Conservation (phyloP, 2,329 filamentous ascomycete species). For the Fusarium xyrophilum region DNA sequence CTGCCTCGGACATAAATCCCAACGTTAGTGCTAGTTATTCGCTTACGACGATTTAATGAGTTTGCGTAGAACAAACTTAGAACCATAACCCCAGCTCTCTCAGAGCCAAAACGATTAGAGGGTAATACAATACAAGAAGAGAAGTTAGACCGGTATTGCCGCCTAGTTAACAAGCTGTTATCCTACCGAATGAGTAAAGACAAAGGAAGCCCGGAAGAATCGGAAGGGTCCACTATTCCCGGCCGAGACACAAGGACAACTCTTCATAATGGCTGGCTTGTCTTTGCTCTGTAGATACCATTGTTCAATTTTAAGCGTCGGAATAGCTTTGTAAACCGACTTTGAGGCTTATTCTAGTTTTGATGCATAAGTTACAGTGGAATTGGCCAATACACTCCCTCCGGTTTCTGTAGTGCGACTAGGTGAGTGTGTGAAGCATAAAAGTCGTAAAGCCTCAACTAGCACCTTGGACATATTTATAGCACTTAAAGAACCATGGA, state of each 20-base stretch:
- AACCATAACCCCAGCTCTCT: neutral
- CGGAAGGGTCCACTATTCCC: constrained; percentile 5
- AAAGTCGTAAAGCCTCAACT: neutral
- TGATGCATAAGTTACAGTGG: neutral
- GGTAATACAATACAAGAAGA: neutral
- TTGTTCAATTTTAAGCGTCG: neutral
- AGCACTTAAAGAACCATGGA: neutral
- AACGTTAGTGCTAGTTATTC: neutral
- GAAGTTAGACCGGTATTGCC: neutral
- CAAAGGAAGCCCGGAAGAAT: neutral
- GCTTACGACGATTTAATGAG: neutral
- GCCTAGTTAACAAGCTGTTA: neutral
- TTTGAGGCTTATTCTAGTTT: neutral
- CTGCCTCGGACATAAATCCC: neutral
- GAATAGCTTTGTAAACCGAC: neutral
- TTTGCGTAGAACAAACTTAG: neutral
- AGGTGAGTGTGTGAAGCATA: neutral
- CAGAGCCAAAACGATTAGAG: no score
- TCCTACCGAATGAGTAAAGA: neutral
- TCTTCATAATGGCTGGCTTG: neutral
- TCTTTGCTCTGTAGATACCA: neutral
- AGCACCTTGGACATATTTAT: neutral
- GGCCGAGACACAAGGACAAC: neutral
- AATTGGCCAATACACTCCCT: neutral
- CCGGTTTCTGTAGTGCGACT: no score